Conservation (phyloP, 495 filamentous ascomycete genomes). For the Penicillium lividum region DNA sequence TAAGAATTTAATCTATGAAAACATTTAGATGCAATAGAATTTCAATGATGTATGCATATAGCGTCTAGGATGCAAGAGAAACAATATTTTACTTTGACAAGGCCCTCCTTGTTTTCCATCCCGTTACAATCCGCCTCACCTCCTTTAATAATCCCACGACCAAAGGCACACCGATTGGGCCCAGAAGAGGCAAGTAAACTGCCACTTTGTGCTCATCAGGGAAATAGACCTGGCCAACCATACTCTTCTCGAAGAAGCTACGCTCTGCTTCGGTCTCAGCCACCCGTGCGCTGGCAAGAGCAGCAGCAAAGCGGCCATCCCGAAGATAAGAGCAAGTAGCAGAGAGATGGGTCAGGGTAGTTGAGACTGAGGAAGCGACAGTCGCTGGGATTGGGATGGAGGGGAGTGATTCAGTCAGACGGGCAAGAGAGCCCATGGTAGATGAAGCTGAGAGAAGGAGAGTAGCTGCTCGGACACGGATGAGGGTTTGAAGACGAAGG, state of each 20-base stretch:
- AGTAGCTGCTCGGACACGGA: constrained; percentile 80
- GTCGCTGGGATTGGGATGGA: constrained; percentile 87
- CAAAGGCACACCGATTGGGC: constrained; percentile 88
- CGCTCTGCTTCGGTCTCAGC: constrained; percentile 89
- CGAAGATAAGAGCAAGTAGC: constrained; percentile 73
- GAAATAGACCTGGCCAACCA: constrained; percentile 98
- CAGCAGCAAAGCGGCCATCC: constrained; percentile 63
- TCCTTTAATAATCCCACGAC: constrained; percentile 83
- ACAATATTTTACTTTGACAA: not conserved
- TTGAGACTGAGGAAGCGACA: constrained; percentile 81
- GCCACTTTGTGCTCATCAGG: constrained; percentile 99
- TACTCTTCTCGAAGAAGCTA: constrained; percentile 97
- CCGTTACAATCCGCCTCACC: constrained; percentile 54
- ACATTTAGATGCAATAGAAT: not conserved
- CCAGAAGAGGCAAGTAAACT: constrained; percentile 88
- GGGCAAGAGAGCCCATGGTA: constrained; percentile 88
- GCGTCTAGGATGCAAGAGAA: not conserved
- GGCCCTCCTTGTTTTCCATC: constrained; percentile 32
- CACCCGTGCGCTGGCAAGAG: constrained; percentile 74
- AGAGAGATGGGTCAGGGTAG: constrained; percentile 73
- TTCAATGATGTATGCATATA: not conserved
- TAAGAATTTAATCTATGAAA: not conserved
- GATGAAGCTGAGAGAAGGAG: constrained; percentile 88
- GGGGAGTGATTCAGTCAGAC: constrained; percentile 78
- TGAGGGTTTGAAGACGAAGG: constrained; percentile 79